These are phyloP conservation scores for Hyaloscypha variabilis DNA, from an alignment of 495 filamentous ascomycete species.

Conservation along the genomic window DNA sequence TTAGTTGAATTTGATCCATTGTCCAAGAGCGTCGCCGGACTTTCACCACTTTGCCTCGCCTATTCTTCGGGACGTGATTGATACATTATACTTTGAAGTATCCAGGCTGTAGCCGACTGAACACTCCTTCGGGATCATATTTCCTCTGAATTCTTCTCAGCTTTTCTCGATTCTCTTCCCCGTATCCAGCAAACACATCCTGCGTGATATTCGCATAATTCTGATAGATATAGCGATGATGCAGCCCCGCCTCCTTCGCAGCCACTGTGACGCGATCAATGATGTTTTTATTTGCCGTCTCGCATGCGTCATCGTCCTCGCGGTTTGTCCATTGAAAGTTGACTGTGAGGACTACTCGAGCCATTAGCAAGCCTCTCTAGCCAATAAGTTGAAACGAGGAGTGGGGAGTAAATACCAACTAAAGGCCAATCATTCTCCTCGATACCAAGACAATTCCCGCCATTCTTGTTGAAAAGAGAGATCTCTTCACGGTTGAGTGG, in stretches of 20 bases:
- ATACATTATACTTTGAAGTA: slow-evolving; percentile 9
- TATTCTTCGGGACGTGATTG: no score
- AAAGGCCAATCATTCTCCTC: background rate
- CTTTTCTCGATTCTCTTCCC: slow-evolving; percentile 33
- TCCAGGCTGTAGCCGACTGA: slow-evolving; percentile 8
- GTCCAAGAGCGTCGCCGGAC: no score
- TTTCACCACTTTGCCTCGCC: no score
- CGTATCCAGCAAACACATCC: slow-evolving; percentile 45
- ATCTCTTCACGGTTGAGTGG: background rate
- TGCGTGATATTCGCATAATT: slow-evolving; percentile 46
- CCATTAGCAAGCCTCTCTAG: no score
- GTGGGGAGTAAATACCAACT: background rate
- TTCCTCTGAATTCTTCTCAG: slow-evolving; percentile 40
- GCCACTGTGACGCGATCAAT: background rate
- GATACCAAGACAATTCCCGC: background rate
- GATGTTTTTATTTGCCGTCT: background rate
- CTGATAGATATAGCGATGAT: slow-evolving; percentile 25
- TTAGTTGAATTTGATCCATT: no score
- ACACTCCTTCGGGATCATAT: slow-evolving; percentile 42
- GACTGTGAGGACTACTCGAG: no score
- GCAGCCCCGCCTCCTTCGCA: slow-evolving; percentile 10
- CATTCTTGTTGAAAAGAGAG: background rate
- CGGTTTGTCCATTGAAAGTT: no score
- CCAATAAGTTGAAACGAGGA: no score
- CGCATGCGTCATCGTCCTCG: slow-evolving; percentile 3